These are phyloP conservation scores for Penicillium nucicola DNA, from an alignment of 495 filamentous ascomycete genomes.

Conservation along the genomic window DNA sequence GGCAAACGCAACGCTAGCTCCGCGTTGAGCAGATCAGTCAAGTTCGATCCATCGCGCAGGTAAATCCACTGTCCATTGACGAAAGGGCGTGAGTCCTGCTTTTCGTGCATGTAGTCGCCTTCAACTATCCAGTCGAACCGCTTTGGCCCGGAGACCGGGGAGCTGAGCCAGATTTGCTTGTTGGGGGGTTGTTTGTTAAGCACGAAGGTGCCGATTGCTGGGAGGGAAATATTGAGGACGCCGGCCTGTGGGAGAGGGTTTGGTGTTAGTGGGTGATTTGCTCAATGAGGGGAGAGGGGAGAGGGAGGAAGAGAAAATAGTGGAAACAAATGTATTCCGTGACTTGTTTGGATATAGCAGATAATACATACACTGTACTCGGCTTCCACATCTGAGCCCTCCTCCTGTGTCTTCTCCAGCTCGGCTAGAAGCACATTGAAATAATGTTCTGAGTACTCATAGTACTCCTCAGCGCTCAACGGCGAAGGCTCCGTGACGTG, in stretches of 20 bases:
- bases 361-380: constrained; percentile 51
- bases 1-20: constrained; percentile 56
- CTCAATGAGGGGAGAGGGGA: neutral
- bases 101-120: constrained; percentile 68
- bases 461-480: constrained; percentile 41
- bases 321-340: neutral
- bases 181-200: constrained; percentile 98
- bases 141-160: constrained; percentile 88
- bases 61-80: constrained; percentile 73
- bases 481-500: constrained; percentile 42
- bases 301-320: neutral
- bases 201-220: constrained; percentile 72
- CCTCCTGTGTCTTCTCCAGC: constrained; percentile 45
- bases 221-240: constrained; percentile 71
- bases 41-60: constrained; percentile 69
- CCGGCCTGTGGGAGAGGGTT: constrained; percentile 57
- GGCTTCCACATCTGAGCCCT: constrained; percentile 48
- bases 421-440: constrained; percentile 44
- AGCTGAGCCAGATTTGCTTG: constrained; percentile 96
- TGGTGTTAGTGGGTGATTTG: neutral
- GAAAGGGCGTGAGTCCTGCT: constrained; percentile 62
- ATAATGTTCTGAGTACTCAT: constrained; percentile 49
- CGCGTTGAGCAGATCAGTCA: constrained; percentile 64
- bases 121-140: constrained; percentile 80
- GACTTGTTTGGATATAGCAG: neutral